A percentile compares a stretch with the other conserved stretches of the same genome.
Evolutionary conservation across 352 stramenopile species (phyloP).

Genomic region (Pythium insidiosum): DNA sequence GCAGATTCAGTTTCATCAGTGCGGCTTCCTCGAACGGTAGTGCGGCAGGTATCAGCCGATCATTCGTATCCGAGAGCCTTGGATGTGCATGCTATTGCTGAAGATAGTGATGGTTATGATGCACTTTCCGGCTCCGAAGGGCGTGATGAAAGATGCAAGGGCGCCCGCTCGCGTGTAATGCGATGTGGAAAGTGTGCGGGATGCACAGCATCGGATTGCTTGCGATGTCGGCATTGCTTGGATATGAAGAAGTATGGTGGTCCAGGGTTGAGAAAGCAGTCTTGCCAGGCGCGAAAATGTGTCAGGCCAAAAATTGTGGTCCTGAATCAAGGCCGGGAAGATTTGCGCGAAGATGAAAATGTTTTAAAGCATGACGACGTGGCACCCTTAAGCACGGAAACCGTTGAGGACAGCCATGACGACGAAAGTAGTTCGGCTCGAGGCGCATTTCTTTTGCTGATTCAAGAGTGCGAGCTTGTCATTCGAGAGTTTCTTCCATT

Average conservation of each 20-base stretch:
- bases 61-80: neutral
- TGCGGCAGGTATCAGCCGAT: neutral
- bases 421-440: too few species aligned
- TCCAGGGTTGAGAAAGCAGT: slow-evolving; percentile 72
- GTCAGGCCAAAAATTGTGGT: slow-evolving; percentile 60
- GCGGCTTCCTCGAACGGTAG: too few species aligned
- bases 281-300: slow-evolving; percentile 73
- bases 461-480: slow-evolving; percentile 52
- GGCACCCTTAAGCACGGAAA: too few species aligned
- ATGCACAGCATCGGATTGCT: slow-evolving; percentile 60
- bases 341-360: too few species aligned
- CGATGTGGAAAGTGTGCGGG: slow-evolving; percentile 68
- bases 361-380: too few species aligned
- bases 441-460: slow-evolving; percentile 10
- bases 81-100: neutral
- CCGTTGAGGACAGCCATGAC: too few species aligned
- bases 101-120: slow-evolving; percentile 14
- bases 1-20: too few species aligned
- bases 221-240: slow-evolving; percentile 69
- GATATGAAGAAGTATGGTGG: slow-evolving; percentile 86
- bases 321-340: slow-evolving; percentile 43
- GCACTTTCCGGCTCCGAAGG: slow-evolving; percentile 30
- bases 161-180: slow-evolving; percentile 50
- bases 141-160: slow-evolving; percentile 24
- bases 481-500: slow-evolving; percentile 44